These are phyloP conservation scores for Saposhnikovia divaricata DNA, from an alignment of 129 eudicot species.

Conservation along the genomic window DNA sequence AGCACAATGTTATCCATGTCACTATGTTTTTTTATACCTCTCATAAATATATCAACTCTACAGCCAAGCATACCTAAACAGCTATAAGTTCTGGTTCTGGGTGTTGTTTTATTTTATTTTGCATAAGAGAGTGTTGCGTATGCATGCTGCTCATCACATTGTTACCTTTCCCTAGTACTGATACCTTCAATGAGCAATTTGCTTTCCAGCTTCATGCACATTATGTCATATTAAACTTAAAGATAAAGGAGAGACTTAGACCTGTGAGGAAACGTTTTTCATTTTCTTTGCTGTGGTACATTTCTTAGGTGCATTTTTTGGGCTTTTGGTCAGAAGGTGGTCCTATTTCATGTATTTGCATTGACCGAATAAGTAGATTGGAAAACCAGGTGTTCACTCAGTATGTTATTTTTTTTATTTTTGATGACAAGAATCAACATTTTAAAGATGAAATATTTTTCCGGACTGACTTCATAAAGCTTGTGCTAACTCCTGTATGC, in stretches of 20 bases:
- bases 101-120: too few relatives aligned
- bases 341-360: background rate
- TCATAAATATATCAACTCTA: background rate
- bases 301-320: background rate
- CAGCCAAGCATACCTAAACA: background rate
- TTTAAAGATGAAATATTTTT: background rate
- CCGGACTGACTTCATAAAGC: background rate
- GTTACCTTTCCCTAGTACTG: background rate
- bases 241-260: background rate
- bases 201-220: background rate
- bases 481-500: background rate
- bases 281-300: background rate
- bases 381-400: background rate
- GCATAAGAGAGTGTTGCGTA: too few relatives aligned
- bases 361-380: background rate
- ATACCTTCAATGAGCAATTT: background rate
- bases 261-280: background rate
- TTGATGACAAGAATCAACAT: background rate
- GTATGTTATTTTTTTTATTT: background rate
- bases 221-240: background rate
- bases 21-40: background rate
- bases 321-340: background rate
- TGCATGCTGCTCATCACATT: too few relatives aligned
- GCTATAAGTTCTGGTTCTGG: too few relatives aligned
- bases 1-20: background rate